Conservation (phyloP, 139 green algal species). For the Auxenochlorella pyrenoidosa region DNA sequence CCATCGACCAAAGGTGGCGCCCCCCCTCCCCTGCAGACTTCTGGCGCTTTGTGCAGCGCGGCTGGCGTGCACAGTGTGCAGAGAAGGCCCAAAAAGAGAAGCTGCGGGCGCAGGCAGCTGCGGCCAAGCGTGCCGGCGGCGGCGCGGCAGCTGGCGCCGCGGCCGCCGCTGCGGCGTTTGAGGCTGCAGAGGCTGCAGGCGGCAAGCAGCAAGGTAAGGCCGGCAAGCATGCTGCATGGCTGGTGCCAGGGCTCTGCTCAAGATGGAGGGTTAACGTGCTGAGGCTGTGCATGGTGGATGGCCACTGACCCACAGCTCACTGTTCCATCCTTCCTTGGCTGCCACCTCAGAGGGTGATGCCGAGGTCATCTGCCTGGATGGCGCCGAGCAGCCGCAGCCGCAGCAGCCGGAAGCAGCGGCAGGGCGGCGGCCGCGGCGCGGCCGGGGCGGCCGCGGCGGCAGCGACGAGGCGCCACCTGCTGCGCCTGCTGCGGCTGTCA, state of each 20-base stretch:
- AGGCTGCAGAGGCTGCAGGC: neutral
- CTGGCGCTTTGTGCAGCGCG: constrained; percentile 54
- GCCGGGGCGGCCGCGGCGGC: neutral
- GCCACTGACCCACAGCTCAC: too few species aligned
- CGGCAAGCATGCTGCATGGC: too few species aligned
- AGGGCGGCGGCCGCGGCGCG: neutral
- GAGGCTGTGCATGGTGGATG: too few species aligned
- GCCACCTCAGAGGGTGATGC: neutral
- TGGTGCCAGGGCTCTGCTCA: too few species aligned
- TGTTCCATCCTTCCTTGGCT: neutral
- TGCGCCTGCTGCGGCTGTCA: too few species aligned
- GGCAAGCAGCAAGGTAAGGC: neutral
- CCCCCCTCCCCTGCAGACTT: constrained; percentile 37
- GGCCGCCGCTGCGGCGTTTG: neutral
- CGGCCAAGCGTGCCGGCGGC: constrained; percentile 8
- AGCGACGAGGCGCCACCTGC: neutral
- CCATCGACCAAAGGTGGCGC: too few species aligned
- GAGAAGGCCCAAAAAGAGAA: constrained; percentile 15
- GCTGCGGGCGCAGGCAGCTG: neutral
- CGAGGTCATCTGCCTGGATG: constrained; percentile 8
- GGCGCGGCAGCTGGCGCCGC: neutral
- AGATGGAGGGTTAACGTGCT: too few species aligned
- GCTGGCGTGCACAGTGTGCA: constrained; percentile 42
- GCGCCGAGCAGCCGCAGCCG: neutral
- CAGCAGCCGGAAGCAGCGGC: neutral